Base-by-base conservation (phyloP, 1,139 yeast species). In the Schwanniomyces etchellsii region DNA sequence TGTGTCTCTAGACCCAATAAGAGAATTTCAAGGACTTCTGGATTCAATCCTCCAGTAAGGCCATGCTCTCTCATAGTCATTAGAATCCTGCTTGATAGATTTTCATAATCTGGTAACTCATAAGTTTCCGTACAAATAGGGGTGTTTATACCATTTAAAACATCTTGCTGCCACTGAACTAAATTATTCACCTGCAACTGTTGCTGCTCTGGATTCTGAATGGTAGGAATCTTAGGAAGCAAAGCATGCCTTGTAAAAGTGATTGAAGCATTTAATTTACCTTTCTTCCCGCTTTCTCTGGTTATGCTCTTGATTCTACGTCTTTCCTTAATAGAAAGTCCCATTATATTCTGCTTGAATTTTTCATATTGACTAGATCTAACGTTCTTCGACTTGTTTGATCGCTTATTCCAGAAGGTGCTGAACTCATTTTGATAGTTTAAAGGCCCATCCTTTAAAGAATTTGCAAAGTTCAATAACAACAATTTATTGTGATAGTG, bases 21-120 rank as follows among this genome's bases (percentile, higher is more conserved):
- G 41, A 89, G 54, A n/a, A 91, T 64, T 37, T 88, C 95, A 18
- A 85, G 73, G 2, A 83, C 85, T 12, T 77, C 80, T 10, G 78
- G 68, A 32, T 77, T 81, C 13, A 89, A 64, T 6, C 81, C 79
- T 1, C 95, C 95, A 0, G 91, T 70, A n/a, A 91, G 60, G 0
- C 98, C 98, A 50, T 88, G 78, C 47, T 91, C 98, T 47, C 96
- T 69, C 47, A 94, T 83, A 4, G 82, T 79, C 55, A 95, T 94
- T 24, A 81, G 59, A 66, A 91, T 78, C 31, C 91, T 69, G 21
- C 79, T 66, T 31, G 77, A 73, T 30, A 93, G 57, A 28, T 73
- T 71, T 29, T 81, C 91, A 26, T 70, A 64, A 44, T 91, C 97
- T 0, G 97, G 97, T 10, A 91, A 57, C 40, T 91, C 91, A 49